These are phyloP conservation scores for Plasmodium fragile DNA, from an alignment of 169 alveolate species.

Conservation along the genomic window DNA sequence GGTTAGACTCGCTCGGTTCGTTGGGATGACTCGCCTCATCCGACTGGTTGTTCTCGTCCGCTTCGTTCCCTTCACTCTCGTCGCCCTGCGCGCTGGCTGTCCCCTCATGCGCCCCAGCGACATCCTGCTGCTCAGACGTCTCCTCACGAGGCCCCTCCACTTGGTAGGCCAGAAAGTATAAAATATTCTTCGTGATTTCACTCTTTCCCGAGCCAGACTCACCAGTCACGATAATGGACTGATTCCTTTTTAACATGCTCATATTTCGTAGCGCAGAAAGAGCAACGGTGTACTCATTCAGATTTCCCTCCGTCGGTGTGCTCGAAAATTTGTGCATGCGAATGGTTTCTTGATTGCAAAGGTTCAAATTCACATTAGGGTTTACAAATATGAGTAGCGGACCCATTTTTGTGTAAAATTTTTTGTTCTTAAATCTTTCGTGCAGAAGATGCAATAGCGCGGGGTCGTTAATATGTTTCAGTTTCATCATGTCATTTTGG, in stretches of 20 bases:
- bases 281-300: slow-evolving; percentile 36
- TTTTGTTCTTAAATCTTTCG: slow-evolving; percentile 46
- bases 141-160: background rate
- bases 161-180: slow-evolving; percentile 87
- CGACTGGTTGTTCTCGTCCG: background rate
- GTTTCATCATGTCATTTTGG: slow-evolving; percentile 54
- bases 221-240: slow-evolving; percentile 93
- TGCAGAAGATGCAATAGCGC: slow-evolving; percentile 20
- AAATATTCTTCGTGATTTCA: slow-evolving; percentile 92
- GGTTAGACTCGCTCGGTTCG: background rate
- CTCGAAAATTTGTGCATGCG: slow-evolving; percentile 8
- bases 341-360: slow-evolving; percentile 7
- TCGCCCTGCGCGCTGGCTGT: background rate
- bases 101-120: background rate
- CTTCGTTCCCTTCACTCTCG: background rate
- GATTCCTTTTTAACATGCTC: slow-evolving; percentile 78
- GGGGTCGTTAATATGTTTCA: slow-evolving; percentile 48
- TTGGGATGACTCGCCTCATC: background rate
- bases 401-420: slow-evolving; percentile 64
- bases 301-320: background rate
- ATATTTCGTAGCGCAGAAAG: slow-evolving; percentile 23
- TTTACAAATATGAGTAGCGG: slow-evolving; percentile 55
- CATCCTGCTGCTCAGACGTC: background rate
- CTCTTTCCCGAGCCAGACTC: slow-evolving; percentile 97
- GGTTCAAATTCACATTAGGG: slow-evolving; percentile 2